Evolutionary conservation across 345 rosid genomes (phyloP).

Genomic region (Salix suchowensis): DNA sequence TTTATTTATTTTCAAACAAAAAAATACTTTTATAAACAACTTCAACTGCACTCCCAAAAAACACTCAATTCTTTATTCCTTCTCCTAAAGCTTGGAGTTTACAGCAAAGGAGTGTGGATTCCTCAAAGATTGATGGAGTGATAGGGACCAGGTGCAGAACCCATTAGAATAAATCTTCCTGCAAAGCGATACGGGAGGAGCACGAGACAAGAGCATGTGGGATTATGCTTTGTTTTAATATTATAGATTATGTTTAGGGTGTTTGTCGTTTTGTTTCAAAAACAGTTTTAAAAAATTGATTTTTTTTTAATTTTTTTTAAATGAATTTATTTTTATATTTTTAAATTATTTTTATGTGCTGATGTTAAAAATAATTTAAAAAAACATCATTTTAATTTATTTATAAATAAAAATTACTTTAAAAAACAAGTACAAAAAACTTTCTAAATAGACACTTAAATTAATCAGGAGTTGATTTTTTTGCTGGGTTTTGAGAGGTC

Average conservation of each 20-base stretch:
- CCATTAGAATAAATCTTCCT: not conserved
- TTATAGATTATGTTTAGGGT: not conserved
- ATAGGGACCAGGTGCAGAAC: conserved; percentile 1
- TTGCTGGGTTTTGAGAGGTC: conserved; percentile 10
- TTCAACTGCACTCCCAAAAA: accelerated
- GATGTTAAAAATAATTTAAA: too few relatives aligned
- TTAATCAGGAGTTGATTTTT: not conserved
- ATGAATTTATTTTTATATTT: too few relatives aligned
- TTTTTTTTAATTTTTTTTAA: too few relatives aligned
- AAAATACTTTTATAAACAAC: too few relatives aligned
- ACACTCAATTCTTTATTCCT: not conserved
- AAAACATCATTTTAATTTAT: too few relatives aligned
- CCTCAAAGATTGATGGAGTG: not conserved
- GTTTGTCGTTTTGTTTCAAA: too few relatives aligned
- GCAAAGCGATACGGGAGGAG: conserved; percentile 12
- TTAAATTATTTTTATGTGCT: too few relatives aligned
- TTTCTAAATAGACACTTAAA: too few relatives aligned
- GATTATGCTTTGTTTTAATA: conserved; percentile 22
- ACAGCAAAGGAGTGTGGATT: not conserved
- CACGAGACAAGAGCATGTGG: conserved; percentile 40
- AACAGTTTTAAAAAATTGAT: too few relatives aligned
- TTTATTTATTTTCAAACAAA: too few relatives aligned
- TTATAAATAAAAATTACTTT: too few relatives aligned
- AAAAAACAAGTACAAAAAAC: too few relatives aligned
- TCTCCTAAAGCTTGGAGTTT: not conserved